These are phyloP conservation scores for Malbranchea zuffiana DNA, from an alignment of 2,329 filamentous ascomycete genomes.

Conservation along the genomic window DNA sequence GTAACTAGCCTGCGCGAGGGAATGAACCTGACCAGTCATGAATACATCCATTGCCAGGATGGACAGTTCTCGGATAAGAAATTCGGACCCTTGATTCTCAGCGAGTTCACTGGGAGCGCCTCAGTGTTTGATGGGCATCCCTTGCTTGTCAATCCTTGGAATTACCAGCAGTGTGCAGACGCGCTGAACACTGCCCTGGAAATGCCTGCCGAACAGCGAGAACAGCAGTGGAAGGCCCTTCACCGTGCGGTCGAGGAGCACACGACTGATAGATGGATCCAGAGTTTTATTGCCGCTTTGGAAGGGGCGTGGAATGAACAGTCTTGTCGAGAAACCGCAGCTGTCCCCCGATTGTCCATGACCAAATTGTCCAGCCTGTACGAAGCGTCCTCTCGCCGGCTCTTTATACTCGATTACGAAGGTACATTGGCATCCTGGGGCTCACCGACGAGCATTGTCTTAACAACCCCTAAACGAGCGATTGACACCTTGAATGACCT, in stretches of 20 bases:
- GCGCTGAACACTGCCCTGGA: slow-evolving; percentile 75
- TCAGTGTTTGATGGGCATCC: slow-evolving; percentile 72
- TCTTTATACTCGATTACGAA: slow-evolving; percentile 91
- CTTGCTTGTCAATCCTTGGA: slow-evolving; percentile 87
- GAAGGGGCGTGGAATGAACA: slow-evolving; percentile 73
- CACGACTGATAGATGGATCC: slow-evolving; percentile 78
- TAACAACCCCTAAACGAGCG: slow-evolving; percentile 76
- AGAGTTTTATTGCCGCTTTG: slow-evolving; percentile 59
- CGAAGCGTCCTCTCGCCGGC: slow-evolving; percentile 51
- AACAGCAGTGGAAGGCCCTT: slow-evolving; percentile 61
- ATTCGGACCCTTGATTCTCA: slow-evolving; percentile 79
- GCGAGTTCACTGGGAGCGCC: slow-evolving; percentile 88
- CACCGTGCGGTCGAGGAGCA: slow-evolving; percentile 65
- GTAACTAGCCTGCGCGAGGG: slow-evolving; percentile 92
- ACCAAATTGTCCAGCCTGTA: slow-evolving; percentile 56
- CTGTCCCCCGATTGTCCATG: slow-evolving; percentile 73
- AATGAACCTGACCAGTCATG: slow-evolving; percentile 94
- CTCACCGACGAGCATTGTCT: slow-evolving; percentile 69
- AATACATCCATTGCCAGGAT: slow-evolving; percentile 89
- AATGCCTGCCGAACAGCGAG: slow-evolving; percentile 65
- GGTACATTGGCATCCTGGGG: slow-evolving; percentile 84
- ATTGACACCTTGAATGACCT: slow-evolving; percentile 74
- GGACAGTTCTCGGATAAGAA: slow-evolving; percentile 63
- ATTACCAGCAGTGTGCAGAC: slow-evolving; percentile 77
- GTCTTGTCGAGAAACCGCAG: slow-evolving; percentile 69